Evolutionary conservation across 2,329 filamentous ascomycete species (phyloP).

Genomic region (Fusarium sp.): DNA sequence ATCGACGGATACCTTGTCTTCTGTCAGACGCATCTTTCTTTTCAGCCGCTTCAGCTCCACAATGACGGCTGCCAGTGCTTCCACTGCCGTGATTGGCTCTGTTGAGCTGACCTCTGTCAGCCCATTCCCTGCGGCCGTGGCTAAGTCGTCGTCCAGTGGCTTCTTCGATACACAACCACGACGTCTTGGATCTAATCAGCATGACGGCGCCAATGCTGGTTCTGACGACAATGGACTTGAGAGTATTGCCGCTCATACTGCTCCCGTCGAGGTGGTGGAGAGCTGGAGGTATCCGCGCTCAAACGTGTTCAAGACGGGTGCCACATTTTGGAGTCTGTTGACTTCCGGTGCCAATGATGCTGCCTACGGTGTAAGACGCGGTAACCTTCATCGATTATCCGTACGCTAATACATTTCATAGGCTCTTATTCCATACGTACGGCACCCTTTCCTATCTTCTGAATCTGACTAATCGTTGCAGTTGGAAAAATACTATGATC

Average conservation of each 20-base stretch:
- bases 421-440: slow-evolving; percentile 61
- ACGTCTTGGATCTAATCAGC: neutral
- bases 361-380: slow-evolving; percentile 64
- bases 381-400: neutral
- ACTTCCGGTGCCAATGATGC: slow-evolving; percentile 70
- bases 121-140: slow-evolving; percentile 12
- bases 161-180: neutral
- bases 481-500: slow-evolving; percentile 64
- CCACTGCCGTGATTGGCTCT: slow-evolving; percentile 34
- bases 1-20: neutral
- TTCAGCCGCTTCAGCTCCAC: slow-evolving; percentile 1
- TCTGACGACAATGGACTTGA: slow-evolving; percentile 13
- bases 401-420: slow-evolving; percentile 34
- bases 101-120: slow-evolving; percentile 27
- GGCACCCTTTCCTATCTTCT: neutral
- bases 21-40: slow-evolving; percentile 16
- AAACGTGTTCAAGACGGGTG: slow-evolving; percentile 61
- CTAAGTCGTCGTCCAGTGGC: neutral
- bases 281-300: slow-evolving; percentile 36
- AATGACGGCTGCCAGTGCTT: slow-evolving; percentile 19
- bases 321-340: slow-evolving; percentile 69
- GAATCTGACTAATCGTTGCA: slow-evolving; percentile 4
- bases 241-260: slow-evolving; percentile 6
- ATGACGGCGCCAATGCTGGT: neutral
- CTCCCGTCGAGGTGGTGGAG: slow-evolving; percentile 13